Evolutionary conservation across 345 rosid genomes (phyloP), one percentile per base, ranked within the genome.

Genomic region (Durio zibethinus): DNA sequence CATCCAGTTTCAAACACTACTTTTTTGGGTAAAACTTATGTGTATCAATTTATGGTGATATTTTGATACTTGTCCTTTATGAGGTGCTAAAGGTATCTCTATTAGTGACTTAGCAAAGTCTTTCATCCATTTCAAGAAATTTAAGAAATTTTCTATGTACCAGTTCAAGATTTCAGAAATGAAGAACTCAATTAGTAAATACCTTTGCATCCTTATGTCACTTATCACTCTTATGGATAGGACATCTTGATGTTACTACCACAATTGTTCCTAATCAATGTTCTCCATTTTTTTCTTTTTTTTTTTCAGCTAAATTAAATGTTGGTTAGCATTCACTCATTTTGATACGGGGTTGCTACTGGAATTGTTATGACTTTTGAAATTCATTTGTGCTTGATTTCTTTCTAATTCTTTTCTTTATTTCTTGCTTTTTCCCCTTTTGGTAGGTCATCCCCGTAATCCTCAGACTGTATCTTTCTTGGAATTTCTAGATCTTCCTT

Each of bases 401-500:
- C 9, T 33, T 1, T 27, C 23, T 36, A 10, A 31, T 21, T 21
- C 11, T 61, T 31, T 27, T 25, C 63, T 59, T 59, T 27, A 2
- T 59, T 59, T n/a, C n/a, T n/a, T n/a, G 25, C 38, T 48, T 45
- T 50, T 43, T 10, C 10, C 29, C 33, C 7, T 62, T 81, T 40
- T n/a, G 80, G 78, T 82, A 92, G 99, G 74, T 61, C 80, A 77
- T 74, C 85, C 80, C 74, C 86, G 80, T 72, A 96, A 91, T 85
- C 97, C 97, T 20, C 97, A 93, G 76, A 96, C 95, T 8, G 78
- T 85, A 68, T 86, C 94, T 36, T 85, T 91, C 72, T 79, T 96
- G 87, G 89, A 89, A 83, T 84, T 96, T 68, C 87, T 96, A 76
- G 98, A 85, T 74, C 95, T 93, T 62, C 91, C 98, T 21, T 88